Base-by-base conservation (phyloP, 192 early-diverging fungal species). In the Dispira parvispora region DNA sequence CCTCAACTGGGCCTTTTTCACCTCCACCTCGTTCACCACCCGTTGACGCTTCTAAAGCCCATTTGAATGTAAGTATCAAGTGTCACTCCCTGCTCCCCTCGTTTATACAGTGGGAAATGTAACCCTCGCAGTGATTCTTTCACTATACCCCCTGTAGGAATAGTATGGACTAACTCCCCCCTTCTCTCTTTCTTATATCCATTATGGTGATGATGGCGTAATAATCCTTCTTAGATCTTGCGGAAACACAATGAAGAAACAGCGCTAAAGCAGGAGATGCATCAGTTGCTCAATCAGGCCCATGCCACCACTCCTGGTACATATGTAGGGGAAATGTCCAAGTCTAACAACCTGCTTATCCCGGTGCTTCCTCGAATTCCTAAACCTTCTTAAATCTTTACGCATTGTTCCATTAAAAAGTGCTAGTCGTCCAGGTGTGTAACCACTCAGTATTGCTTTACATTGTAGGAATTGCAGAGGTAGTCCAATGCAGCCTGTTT, bases 231-330 rank as follows among this genome's bases (percentile, higher is more conserved):
- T 12, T 20, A 53, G 52, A n/a, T 53, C 52, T n/a, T 75, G 66
- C 68, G 74, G 47, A 72, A 64, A 43, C 70, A 75, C 27, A 75
- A 70, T 63, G 71, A 72, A 45, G 61, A 43, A 0, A 64, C 62
- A 65, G 67, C 62, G 0, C 66, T 68, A 64, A 71, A 69, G 23
- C 71, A 66, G 62, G 56, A 71, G 5, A 71, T 71, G 18, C 71
- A 73, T 42, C 65, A 69, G 63, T 54, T 76, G 25, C 71, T 76
- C 27, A 68, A 72, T 55, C 74, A 76, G 50, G 71, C 74, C 9
- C 65, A 62, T 0, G 70, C 64, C 45, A 76, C 71, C 25, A 61
- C 71, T 11, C 65, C 69, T 57, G 74, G 74, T 38, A 73, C 64
- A 0, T 76, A 71, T 66, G 69, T 76, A 9, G 71, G 69, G 12